Base-by-base conservation (phyloP, 2,329 filamentous ascomycete species). In the Aspergillus ibericus region DNA sequence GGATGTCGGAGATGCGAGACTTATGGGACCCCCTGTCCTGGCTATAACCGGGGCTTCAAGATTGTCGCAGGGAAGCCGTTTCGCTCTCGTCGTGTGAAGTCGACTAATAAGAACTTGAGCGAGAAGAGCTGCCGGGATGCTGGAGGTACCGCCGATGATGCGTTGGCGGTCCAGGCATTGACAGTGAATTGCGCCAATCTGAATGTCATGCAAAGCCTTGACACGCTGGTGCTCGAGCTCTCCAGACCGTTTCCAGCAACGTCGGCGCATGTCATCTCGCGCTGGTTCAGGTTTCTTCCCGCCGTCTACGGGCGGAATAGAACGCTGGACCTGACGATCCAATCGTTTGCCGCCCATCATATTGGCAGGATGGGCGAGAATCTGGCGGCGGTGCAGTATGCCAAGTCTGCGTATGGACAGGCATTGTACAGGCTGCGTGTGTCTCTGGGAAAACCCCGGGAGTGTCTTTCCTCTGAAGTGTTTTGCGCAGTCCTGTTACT, bases 21-120 rank as follows among this genome's bases (percentile, higher is more conserved):
- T 35, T 70, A 74, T 22, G 72, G 73, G 0, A 63, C 61, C 46
- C 63, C 66, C 16, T 75, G 73, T 49, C 72, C 72, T 10, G 73
- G 73, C 15, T 75, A 75, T 58, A 66, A 68, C 12, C 66, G 65
- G 18, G 63, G 64, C 15, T 74, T 74, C 49, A 75, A 72, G 40
- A 75, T 75, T 22, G 64, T 75, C 16, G 51, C 68, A 15, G 71
- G 65, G n/a, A 71, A 71, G 44, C 69, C 68, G n/a, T 64, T 68
- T 55, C 60, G 70, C 10, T 61, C 62, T 20, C 63, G 63, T 5
- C 61, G 48, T 8, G 61, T 29, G 20, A 57, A 42, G 44, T 38
- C 8, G 35, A 38, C 44, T 15, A 42, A 46, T 15, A 12, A 13
- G 25, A 20, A 20, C 42, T 27, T 27, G 12, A 32, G 27, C 9